Conservation (phyloP, 805 yeast species). For the Spathaspora boniae region DNA sequence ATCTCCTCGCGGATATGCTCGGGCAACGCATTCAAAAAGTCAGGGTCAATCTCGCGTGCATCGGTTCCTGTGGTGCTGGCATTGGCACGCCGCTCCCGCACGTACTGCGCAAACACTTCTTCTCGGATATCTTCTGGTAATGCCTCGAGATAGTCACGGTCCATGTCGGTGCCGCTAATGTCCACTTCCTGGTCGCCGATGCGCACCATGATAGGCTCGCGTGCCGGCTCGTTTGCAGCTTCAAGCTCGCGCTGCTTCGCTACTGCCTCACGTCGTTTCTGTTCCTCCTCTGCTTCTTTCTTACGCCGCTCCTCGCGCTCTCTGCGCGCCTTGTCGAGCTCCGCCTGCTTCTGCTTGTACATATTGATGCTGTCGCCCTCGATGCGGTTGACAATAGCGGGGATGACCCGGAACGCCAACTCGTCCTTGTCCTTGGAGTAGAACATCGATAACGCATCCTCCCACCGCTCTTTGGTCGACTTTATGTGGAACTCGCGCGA, state of each 20-base stretch:
- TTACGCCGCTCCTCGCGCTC: slow-evolving; percentile 27
- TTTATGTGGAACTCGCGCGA: slow-evolving; percentile 19
- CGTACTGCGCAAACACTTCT: slow-evolving; percentile 83
- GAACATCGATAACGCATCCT: slow-evolving; percentile 50
- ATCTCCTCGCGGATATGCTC: slow-evolving; percentile 62
- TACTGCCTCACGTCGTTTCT: slow-evolving; percentile 19
- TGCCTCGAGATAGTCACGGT: slow-evolving; percentile 85
- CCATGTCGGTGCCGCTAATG: slow-evolving; percentile 86
- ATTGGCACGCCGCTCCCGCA: slow-evolving; percentile 68
- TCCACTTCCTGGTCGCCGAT: slow-evolving; percentile 80
- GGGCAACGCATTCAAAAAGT: slow-evolving; percentile 78
- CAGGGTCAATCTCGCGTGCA: slow-evolving; percentile 70
- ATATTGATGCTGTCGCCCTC: slow-evolving; percentile 47
- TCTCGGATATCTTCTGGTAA: slow-evolving; percentile 91
- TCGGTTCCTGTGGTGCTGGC: slow-evolving; percentile 41
- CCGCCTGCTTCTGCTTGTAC: slow-evolving; percentile 25
- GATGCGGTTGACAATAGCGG: slow-evolving; percentile 43
- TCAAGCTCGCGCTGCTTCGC: slow-evolving; percentile 15
- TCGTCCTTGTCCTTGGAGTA: slow-evolving; percentile 37
- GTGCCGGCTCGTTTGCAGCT: slow-evolving; percentile 15
- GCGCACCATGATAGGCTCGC: slow-evolving; percentile 59
- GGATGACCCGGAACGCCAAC: slow-evolving; percentile 18
- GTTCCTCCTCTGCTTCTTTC: slow-evolving; percentile 29
- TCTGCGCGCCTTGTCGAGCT: slow-evolving; percentile 20
- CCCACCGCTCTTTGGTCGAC: slow-evolving; percentile 69